Percentiles rank a stretch among this genome's conserved stretches.
Conservation (phyloP, 805 yeast species). For the Myxozyma kluyveri region DNA sequence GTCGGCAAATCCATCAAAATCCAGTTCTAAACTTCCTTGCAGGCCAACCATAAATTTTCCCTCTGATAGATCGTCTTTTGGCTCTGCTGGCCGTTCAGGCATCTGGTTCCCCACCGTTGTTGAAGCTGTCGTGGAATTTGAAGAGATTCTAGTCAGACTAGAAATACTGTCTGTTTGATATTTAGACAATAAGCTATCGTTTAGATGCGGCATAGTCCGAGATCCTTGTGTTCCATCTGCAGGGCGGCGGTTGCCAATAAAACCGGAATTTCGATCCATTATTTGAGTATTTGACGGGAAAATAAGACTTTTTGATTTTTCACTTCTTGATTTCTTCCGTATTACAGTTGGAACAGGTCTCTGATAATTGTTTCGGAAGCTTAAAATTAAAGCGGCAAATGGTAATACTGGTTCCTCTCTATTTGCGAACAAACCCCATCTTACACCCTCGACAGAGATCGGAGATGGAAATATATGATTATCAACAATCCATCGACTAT, state of each 20-base stretch:
- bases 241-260: not conserved
- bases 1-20: conserved; percentile 17
- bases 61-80: conserved; percentile 26
- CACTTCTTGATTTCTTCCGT: not conserved
- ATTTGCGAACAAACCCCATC: conserved; percentile 20
- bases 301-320: conserved; percentile 1
- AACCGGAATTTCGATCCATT: not conserved
- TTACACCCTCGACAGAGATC: conserved; percentile 19
- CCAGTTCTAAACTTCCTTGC: conserved; percentile 24
- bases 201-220: conserved; percentile 6
- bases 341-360: conserved; percentile 16
- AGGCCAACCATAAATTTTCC: conserved; percentile 25
- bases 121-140: conserved; percentile 3
- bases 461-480: conserved; percentile 29
- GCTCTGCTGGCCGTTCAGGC: conserved; percentile 3
- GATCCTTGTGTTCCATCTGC: conserved; percentile 1
- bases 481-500: conserved; percentile 26
- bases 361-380: conserved; percentile 17
- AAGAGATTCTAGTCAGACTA: conserved; percentile 2
- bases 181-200: not conserved
- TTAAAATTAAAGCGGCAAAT: conserved; percentile 16
- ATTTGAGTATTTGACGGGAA: not conserved
- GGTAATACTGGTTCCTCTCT: conserved; percentile 20
- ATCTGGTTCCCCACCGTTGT: conserved; percentile 14
- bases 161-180: not conserved